Percentiles rank a stretch among this genome's conserved stretches.
These are phyloP conservation scores for Sergeia podlipaevii DNA, from an alignment of 208 protist species.

Conservation along the genomic window DNA sequence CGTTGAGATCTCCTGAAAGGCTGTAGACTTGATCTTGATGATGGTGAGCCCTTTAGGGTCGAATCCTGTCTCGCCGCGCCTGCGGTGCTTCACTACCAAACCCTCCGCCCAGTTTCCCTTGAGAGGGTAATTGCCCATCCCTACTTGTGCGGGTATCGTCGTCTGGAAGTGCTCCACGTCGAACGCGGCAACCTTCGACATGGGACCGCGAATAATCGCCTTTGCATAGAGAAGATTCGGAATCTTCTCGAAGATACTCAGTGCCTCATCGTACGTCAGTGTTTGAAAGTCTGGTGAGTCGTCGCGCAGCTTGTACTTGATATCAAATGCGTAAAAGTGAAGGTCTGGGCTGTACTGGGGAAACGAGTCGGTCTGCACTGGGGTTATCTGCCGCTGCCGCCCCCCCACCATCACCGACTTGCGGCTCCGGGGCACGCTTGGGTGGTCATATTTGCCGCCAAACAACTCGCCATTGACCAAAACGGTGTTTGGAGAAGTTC, in stretches of 20 bases:
- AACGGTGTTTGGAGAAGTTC: conserved; percentile 32
- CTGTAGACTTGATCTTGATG: conserved; percentile 85
- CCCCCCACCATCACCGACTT: conserved; percentile 62
- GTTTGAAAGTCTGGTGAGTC: conserved; percentile 26
- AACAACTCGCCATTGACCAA: conserved; percentile 86
- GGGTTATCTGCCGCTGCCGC: conserved; percentile 29
- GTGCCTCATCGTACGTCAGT: conserved; percentile 69
- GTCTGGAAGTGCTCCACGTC: conserved; percentile 82
- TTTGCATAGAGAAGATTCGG: conserved; percentile 70
- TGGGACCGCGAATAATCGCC: conserved; percentile 68
- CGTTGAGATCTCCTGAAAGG: conserved; percentile 83
- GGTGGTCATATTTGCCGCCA: conserved; percentile 87
- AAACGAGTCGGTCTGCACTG: conserved; percentile 76
- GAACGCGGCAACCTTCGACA: conserved; percentile 76
- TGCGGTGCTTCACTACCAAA: conserved; percentile 70
- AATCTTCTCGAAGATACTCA: conserved; percentile 61
- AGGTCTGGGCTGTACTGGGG: conserved; percentile 88
- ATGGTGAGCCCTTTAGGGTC: conserved; percentile 57
- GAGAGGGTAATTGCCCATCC: conserved; percentile 83
- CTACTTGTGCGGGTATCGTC: conserved; percentile 71
- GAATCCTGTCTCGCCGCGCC: conserved; percentile 56
- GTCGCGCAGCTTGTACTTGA: conserved; percentile 59
- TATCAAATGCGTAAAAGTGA: conserved; percentile 88
- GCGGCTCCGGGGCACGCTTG: conserved; percentile 36
- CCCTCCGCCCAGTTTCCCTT: conserved; percentile 82